Evolutionary conservation across 495 filamentous ascomycete species (phyloP).

Genomic region (Articulospora tetracladia): DNA sequence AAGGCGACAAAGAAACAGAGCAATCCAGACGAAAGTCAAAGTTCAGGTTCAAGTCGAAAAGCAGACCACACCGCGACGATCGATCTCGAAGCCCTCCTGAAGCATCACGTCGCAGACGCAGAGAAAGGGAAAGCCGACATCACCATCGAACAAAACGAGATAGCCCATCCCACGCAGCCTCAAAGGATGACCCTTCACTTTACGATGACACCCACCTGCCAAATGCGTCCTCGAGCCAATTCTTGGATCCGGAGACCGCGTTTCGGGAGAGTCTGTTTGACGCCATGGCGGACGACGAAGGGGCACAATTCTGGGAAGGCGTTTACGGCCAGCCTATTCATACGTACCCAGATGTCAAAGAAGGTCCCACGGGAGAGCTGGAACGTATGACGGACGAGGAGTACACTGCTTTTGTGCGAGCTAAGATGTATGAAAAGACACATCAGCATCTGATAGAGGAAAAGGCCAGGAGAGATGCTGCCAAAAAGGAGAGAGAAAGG

Average conservation of each 20-base stretch:
- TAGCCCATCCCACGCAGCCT: slow-evolving; percentile 21
- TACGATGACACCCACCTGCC: slow-evolving; percentile 50
- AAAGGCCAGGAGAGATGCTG: slow-evolving; percentile 38
- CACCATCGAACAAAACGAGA: slow-evolving; percentile 34
- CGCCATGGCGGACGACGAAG: slow-evolving; percentile 97
- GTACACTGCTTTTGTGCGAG: slow-evolving; percentile 78
- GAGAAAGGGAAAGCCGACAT: slow-evolving; percentile 29
- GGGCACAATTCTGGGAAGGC: slow-evolving; percentile 88
- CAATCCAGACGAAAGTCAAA: slow-evolving; percentile 34
- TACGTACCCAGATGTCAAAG: slow-evolving; percentile 44
- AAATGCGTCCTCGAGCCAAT: slow-evolving; percentile 34
- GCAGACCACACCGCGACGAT: slow-evolving; percentile 20
- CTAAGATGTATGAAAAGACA: slow-evolving; percentile 91
- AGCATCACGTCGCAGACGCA: neutral
- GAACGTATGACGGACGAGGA: slow-evolving; percentile 90
- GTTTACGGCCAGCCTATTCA: slow-evolving; percentile 94
- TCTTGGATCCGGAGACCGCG: slow-evolving; percentile 57
- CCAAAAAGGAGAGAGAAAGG: slow-evolving; percentile 35
- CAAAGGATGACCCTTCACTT: slow-evolving; percentile 33
- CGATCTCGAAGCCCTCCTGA: slow-evolving; percentile 20
- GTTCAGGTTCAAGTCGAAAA: slow-evolving; percentile 58
- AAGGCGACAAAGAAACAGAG: slow-evolving; percentile 6
- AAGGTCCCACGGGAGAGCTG: slow-evolving; percentile 52
- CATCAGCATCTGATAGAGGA: slow-evolving; percentile 60
- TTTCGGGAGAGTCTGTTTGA: slow-evolving; percentile 98